Evolutionary conservation across 148 eudicot genomes (phyloP), one percentile per base, ranked within the genome.

Genomic region (Vaccinium vitisidaea): DNA sequence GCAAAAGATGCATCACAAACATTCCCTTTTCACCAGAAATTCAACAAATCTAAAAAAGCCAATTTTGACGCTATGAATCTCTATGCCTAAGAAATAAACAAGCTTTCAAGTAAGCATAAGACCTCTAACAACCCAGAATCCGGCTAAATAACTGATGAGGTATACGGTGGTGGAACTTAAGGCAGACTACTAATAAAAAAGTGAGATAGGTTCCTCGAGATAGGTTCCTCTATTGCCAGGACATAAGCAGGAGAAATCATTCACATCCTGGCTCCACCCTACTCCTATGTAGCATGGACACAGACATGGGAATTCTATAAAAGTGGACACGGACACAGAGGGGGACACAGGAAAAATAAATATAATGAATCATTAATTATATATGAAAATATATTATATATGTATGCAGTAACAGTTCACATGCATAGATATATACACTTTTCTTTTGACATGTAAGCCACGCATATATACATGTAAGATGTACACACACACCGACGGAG

Each of bases 51-150:
- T 69, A 69, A 27, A 10, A 3, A 36, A 11, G 39, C 36, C 73
- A 67, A 69, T 27, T 5, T 27, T 27, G 2, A 69, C 39, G 13
- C 5, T 69, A 67, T 11, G 39, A 69, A 13, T 27, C 74, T 69
- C 74, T 30, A 69, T 69, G 39, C 74, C 74, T 32, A 36, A 79
- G 53, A 55, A 79, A 56, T 21, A 50, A 58, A 58, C 11, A 80
- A 25, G 19, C 58, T 46, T 9, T 32, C 52, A 80, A 80, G 23
- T 19, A 80, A 30, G 2, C 63, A 80, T 3, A 36, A 58, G 15
- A 56, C 52, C 82, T 80, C 71, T 36, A 80, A 80, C 50, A 39
- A 9, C 53, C 15, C 32, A 19, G 39, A 61, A 80, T 80, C 74
- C 14, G 21, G 53, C 16, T 21, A 21, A 43, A 59, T 36, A 59